Conservation (phyloP, 148 eudicot species). For the Dysphania ambrosioides region DNA sequence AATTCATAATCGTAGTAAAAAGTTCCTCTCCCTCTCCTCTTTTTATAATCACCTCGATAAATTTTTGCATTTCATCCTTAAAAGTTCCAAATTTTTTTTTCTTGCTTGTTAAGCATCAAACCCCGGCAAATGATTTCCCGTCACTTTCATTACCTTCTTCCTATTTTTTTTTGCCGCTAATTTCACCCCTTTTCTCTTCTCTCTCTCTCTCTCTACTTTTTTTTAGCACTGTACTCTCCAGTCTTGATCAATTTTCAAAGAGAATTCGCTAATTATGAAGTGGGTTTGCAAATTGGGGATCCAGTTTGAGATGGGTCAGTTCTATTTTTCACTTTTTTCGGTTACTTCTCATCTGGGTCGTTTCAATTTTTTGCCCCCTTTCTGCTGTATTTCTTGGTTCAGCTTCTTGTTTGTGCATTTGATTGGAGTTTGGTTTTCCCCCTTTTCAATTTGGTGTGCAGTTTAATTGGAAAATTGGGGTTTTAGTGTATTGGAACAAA, state of each 20-base stretch:
- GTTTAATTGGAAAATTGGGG: conserved; percentile 11
- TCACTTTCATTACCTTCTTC: conserved; percentile 34
- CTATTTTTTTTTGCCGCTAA: conserved; percentile 35
- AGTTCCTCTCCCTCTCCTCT: conserved; percentile 9
- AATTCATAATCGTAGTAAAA: conserved; percentile 26
- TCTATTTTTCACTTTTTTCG: neutral
- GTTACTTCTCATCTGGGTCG: conserved; percentile 15
- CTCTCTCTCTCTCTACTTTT: conserved; percentile 7
- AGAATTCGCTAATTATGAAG: conserved; percentile 3
- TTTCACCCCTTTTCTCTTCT: conserved; percentile 19
- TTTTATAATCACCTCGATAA: neutral
- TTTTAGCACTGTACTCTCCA: neutral
- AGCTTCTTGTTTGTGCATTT: neutral
- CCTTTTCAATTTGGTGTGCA: conserved; percentile 10
- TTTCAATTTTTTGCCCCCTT: conserved; percentile 1
- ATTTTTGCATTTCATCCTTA: no score
- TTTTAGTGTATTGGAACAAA: neutral
- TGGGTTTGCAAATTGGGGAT: conserved; percentile 16
- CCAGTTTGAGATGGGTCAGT: conserved; percentile 30
- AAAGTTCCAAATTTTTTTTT: no score
- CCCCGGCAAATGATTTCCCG: conserved; percentile 10
- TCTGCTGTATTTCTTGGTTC: conserved; percentile 1
- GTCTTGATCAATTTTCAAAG: conserved; percentile 4
- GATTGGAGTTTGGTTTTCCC: neutral
- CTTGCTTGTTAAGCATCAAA: conserved; percentile 38